Evolutionary conservation across 345 rosid species (phyloP).

Genomic region (Cardamine chenopodiifolia): DNA sequence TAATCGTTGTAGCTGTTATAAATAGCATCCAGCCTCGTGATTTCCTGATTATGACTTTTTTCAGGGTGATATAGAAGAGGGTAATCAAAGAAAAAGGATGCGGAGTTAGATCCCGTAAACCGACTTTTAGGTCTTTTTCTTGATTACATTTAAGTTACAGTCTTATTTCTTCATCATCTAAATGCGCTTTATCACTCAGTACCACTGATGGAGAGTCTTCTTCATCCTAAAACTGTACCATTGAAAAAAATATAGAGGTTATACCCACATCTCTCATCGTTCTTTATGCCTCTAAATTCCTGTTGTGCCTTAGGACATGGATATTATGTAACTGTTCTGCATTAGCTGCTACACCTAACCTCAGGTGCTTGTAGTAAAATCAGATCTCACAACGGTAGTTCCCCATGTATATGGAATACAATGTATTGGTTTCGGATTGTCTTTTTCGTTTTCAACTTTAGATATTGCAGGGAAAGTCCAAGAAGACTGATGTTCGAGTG

Average conservation of each 20-base stretch:
- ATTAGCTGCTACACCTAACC: slow-evolving; percentile 28
- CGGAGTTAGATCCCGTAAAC: slow-evolving; percentile 58
- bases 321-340: slow-evolving; percentile 25
- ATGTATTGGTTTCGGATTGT: slow-evolving; percentile 30
- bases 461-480: slow-evolving; percentile 39
- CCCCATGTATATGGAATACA: slow-evolving; percentile 35
- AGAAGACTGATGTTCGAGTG: slow-evolving; percentile 26
- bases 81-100: slow-evolving; percentile 70
- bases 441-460: slow-evolving; percentile 15
- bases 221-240: slow-evolving; percentile 37
- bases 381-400: slow-evolving; percentile 27
- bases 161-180: slow-evolving; percentile 37
- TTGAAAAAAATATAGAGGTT: slow-evolving; percentile 32
- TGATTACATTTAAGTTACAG: slow-evolving; percentile 36
- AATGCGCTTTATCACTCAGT: slow-evolving; percentile 24
- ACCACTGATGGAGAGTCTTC: slow-evolving; percentile 31
- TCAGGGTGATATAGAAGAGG: slow-evolving; percentile 79
- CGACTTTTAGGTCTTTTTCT: slow-evolving; percentile 45
- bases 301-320: slow-evolving; percentile 32
- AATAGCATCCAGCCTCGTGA: slow-evolving; percentile 8
- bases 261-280: slow-evolving; percentile 20
- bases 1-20: background rate
- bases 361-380: slow-evolving; percentile 32
- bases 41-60: slow-evolving; percentile 16
- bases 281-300: slow-evolving; percentile 29